These are phyloP conservation scores for Ogataea angusta DNA, from an alignment of 805 yeast genomes.

Conservation along the genomic window DNA sequence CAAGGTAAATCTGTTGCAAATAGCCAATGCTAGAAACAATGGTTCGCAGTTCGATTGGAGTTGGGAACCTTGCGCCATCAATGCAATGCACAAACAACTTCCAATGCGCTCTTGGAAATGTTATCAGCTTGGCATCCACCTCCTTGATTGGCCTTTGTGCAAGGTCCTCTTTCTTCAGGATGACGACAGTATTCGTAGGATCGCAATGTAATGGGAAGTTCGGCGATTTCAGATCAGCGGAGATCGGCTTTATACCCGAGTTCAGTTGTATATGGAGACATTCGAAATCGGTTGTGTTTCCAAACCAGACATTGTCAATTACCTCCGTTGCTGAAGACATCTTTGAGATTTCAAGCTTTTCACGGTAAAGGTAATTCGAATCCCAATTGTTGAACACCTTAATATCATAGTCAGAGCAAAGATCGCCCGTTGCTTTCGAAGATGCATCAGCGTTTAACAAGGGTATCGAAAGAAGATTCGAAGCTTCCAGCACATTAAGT, in stretches of 20 bases:
- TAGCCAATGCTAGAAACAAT: constrained; percentile 19
- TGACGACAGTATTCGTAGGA: constrained; percentile 49
- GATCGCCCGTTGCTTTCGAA: constrained; percentile 24
- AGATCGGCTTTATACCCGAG: constrained; percentile 3
- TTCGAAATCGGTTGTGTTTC: constrained; percentile 75
- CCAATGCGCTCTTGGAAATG: constrained; percentile 55
- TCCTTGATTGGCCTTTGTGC: constrained; percentile 20
- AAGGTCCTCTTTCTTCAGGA: constrained; percentile 33
- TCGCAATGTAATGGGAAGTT: constrained; percentile 44
- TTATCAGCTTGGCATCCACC: constrained; percentile 36
- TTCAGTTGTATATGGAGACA: constrained; percentile 32
- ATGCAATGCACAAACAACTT: constrained; percentile 54
- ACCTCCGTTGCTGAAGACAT: constrained; percentile 79
- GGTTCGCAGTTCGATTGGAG: constrained; percentile 34
- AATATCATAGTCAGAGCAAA: constrained; percentile 37
- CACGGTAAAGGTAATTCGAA: constrained; percentile 63
- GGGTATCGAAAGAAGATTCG: constrained; percentile 30
- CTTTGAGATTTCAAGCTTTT: constrained; percentile 75
- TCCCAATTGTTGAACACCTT: constrained; percentile 59
- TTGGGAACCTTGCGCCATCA: constrained; percentile 56
- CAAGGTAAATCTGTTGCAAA: constrained; percentile 35
- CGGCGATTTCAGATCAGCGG: constrained; percentile 5
- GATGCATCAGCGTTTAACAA: constrained; percentile 23
- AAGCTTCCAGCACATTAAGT: constrained; percentile 14
- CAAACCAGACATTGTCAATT: constrained; percentile 63